A percentile compares a stretch with the other conserved stretches of the same genome.
These are phyloP conservation scores for Tubosaeta sp. DNA, from an alignment of 768 basidiomycete species.

Conservation along the genomic window DNA sequence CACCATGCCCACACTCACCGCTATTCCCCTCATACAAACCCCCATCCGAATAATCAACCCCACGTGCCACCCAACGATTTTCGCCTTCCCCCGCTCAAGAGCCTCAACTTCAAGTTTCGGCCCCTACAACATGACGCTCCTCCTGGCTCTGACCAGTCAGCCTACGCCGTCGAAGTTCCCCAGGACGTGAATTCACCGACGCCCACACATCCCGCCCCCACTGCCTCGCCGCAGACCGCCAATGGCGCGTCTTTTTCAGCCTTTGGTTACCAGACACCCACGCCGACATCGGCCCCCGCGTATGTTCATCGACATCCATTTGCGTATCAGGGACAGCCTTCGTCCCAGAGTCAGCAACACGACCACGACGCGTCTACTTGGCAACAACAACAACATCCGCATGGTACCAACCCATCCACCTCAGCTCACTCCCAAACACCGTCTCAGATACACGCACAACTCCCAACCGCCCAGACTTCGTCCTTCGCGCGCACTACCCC, in stretches of 20 bases:
- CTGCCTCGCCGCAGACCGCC: not conserved
- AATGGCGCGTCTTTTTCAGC: conserved; percentile 19
- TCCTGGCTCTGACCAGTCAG: conserved; percentile 6
- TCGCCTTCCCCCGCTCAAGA: conserved; percentile 69
- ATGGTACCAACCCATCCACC: conserved; percentile 5
- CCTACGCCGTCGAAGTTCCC: conserved; percentile 17
- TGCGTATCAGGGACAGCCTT: conserved; percentile 14
- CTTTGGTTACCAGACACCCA: conserved; percentile 22
- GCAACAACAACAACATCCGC: conserved; percentile 25
- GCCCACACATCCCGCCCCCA: not conserved
- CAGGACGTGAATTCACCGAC: conserved; percentile 15
- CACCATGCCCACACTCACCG: conserved; percentile 33
- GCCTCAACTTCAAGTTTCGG: conserved; percentile 58
- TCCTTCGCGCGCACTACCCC: conserved; percentile 26
- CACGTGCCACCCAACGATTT: conserved; percentile 41
- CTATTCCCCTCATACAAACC: conserved; percentile 8
- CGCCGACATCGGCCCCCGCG: conserved; percentile 15
- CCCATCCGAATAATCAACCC: conserved; percentile 28
- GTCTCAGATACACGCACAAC: conserved; percentile 19
- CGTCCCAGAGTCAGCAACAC: conserved; percentile 19
- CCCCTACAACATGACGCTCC: conserved; percentile 26
- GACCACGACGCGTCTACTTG: conserved; percentile 17
- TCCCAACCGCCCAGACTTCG: conserved; percentile 9
- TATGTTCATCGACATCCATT: conserved; percentile 22
- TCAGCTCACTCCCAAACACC: conserved; percentile 14